Evolutionary conservation across 495 filamentous ascomycete species (phyloP).

Genomic region (Trypethelium eluteriae): DNA sequence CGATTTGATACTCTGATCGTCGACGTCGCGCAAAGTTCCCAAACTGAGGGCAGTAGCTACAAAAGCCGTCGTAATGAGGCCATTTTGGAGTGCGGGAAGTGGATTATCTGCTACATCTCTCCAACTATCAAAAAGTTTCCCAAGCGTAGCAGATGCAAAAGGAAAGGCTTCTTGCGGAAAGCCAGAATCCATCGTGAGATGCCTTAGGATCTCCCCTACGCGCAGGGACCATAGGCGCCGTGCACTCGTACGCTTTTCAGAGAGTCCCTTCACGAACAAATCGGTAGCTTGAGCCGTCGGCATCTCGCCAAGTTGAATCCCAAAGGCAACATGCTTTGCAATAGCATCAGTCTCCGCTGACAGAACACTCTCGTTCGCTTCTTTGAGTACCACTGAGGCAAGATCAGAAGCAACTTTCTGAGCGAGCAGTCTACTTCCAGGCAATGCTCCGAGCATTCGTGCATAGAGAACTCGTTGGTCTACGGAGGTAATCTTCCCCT

Average conservation of each 20-base stretch:
- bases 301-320: constrained; percentile 50
- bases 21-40: constrained; percentile 39
- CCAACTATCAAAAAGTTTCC: constrained; percentile 64
- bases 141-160: constrained; percentile 53
- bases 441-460: constrained; percentile 62
- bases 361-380: constrained; percentile 77
- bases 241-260: constrained; percentile 72
- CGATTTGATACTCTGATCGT: constrained; percentile 39
- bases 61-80: constrained; percentile 65
- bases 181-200: constrained; percentile 19
- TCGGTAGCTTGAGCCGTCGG: constrained; percentile 58
- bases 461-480: constrained; percentile 77
- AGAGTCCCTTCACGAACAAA: constrained; percentile 68
- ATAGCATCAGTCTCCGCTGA: constrained; percentile 66
- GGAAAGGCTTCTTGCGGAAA: constrained; percentile 37
- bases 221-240: constrained; percentile 74
- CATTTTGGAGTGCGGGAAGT: constrained; percentile 63
- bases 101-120: constrained; percentile 71
- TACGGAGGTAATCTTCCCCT: constrained; percentile 67
- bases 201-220: constrained; percentile 65
- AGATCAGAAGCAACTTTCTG: constrained; percentile 60
- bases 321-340: constrained; percentile 49
- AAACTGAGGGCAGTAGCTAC: constrained; percentile 57
- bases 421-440: constrained; percentile 48
- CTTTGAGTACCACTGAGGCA: constrained; percentile 58